A percentile compares a stretch with the other conserved stretches of the same genome.
Evolutionary conservation across 1,139 yeast genomes (phyloP).

Genomic region (Lodderomyces elongisporus): DNA sequence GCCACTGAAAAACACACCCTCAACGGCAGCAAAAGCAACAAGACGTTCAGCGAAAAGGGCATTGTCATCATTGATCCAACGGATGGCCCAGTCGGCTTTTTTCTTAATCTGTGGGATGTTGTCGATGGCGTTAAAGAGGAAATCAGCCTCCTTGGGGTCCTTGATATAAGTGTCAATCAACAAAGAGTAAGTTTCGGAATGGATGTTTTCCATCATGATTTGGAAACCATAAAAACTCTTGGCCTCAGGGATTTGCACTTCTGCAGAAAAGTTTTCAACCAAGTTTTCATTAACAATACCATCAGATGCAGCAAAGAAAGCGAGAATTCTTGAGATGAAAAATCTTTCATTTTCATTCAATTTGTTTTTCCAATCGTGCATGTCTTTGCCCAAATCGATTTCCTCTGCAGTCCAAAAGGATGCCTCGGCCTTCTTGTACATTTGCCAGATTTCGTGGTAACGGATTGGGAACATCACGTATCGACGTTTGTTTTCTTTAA

Average conservation of each 20-base stretch:
- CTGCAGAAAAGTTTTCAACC: constrained; percentile 95
- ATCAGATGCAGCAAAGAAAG: constrained; percentile 98
- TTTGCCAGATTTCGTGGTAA: constrained; percentile 98
- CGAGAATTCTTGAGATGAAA: constrained; percentile 86
- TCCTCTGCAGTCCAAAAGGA: constrained; percentile 99
- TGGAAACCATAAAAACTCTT: constrained; percentile 98
- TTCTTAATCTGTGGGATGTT: constrained; percentile 89
- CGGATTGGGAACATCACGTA: constrained; percentile 96
- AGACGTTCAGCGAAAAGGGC: constrained; percentile 92
- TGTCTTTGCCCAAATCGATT: constrained; percentile 90
- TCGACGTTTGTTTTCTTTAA: constrained; percentile 80
- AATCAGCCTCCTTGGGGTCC: constrained; percentile 88
- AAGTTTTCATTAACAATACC: constrained; percentile 97
- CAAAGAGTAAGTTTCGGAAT: constrained; percentile 93
- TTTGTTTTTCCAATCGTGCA: constrained; percentile 81
- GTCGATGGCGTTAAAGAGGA: constrained; percentile 88
- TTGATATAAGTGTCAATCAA: constrained; percentile 91
- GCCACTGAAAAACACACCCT: constrained; percentile 97
- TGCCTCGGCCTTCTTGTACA: constrained; percentile 98
- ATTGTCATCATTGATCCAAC: constrained; percentile 87
- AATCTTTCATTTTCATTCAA: constrained; percentile 85
- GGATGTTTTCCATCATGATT: constrained; percentile 99
- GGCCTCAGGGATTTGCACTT: constrained; percentile 96
- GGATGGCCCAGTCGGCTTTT: constrained; percentile 97
- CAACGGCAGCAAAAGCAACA: constrained; percentile 98